Base-by-base conservation (phyloP, 139 green algal genomes). In the Pleodorina starrii region DNA sequence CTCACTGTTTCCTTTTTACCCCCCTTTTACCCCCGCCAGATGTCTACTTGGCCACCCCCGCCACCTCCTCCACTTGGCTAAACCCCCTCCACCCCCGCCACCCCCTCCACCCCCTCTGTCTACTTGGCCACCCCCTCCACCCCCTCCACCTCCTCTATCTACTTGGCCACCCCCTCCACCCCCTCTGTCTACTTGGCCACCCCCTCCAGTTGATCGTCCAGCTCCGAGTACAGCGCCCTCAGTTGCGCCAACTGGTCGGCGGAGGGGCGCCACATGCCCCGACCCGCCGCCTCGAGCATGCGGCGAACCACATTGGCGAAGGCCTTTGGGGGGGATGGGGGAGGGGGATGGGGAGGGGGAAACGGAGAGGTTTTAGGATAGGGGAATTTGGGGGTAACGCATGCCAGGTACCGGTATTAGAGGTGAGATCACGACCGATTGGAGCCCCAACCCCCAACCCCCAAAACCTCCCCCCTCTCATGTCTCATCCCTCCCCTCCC, bases 131-230 rank as follows among this genome's bases (percentile, higher is more conserved):
- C 12, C 25, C 19, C 42, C 42, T 81, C 27, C 44, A 32, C 73
- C 73, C 44, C 11, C 40, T 35, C 5, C 14, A 29, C 69, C 69
- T 32, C 69, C 35, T 77, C 36, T 50, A 35, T 73, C 38, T 21
- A 10, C 35, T 36, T 25, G 72, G 25, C 76, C 54, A 99, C 92
- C 0, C 97, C 97, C 88, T 99, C 98, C 48, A 99, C n/a, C 36
- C 69, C 25, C 69, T 40, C 44, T 74, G 68, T 73, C 38, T 21
- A 10, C 35, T 36, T 25, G 72, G 25, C 76, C 54, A 99, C 92
- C 0, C 97, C 97, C 88, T 99, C 98, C 48, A 99, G 87, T 90
- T 99, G 81, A 38, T 98, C 96, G 43, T 99, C 98, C 89, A 99
- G 92, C 32, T 99, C 97, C 4, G 68, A 83, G 88, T 98, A 99